Conservation (phyloP, 164 flowering plant genomes). For the Vitis labrusca region DNA sequence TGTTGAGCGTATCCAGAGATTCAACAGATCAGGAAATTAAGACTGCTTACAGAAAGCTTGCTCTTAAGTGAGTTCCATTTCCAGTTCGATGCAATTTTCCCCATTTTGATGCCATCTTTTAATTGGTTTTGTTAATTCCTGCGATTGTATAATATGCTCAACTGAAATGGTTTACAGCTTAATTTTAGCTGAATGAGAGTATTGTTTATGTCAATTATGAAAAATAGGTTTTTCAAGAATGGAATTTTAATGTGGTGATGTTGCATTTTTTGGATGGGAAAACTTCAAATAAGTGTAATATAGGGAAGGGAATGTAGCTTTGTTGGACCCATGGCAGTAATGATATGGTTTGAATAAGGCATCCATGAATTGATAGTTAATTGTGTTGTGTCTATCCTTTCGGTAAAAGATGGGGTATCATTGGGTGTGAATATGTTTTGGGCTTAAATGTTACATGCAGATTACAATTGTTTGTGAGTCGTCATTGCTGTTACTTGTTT, state of each 20-base stretch:
- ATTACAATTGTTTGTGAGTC: no score
- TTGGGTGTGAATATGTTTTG: no score
- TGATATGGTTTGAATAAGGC: background rate
- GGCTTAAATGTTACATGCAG: no score
- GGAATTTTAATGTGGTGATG: background rate
- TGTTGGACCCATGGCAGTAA: background rate
- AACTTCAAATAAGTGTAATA: background rate
- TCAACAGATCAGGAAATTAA: constrained; percentile 93
- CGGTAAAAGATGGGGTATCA: no score
- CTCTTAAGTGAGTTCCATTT: constrained; percentile 69
- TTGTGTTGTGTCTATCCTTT: no score
- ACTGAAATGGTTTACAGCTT: background rate
- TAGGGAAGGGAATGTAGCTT: background rate
- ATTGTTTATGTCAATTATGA: background rate
- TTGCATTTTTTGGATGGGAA: background rate
- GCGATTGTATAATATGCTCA: background rate
- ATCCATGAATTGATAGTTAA: no score
- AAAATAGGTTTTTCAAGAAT: background rate
- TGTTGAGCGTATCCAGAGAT: constrained; percentile 68
- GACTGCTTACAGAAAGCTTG: constrained; percentile 88
- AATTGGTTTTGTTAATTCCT: background rate
- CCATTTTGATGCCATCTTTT: background rate
- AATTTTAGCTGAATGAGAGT: background rate
- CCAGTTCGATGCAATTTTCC: background rate
- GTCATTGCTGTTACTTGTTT: no score